Percentiles rank a stretch among this genome's conserved stretches.
These are phyloP conservation scores for Chrysanthemum seticuspe DNA, from an alignment of 129 eudicot species.

Conservation along the genomic window DNA sequence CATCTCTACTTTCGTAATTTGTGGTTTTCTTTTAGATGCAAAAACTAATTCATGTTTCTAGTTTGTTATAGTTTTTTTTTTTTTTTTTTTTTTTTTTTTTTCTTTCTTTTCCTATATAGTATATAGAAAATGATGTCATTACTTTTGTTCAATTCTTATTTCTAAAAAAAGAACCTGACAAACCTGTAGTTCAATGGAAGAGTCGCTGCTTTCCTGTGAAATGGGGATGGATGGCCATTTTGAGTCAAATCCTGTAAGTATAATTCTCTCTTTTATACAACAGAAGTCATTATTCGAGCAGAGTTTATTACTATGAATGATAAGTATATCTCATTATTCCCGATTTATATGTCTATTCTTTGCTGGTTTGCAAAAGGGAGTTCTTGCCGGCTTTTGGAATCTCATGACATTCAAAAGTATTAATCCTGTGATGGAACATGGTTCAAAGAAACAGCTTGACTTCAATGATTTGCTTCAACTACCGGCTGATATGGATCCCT, in stretches of 20 bases:
- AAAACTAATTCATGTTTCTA: too few relatives aligned
- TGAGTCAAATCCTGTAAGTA: constrained; percentile 46
- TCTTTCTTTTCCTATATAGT: too few relatives aligned
- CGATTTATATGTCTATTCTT: constrained; percentile 15
- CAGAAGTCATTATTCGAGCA: too few relatives aligned
- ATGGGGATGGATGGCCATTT: constrained; percentile 43
- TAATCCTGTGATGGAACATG: constrained; percentile 64
- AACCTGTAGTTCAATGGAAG: constrained; percentile 57
- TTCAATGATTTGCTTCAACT: constrained; percentile 75
- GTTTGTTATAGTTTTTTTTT: too few relatives aligned
- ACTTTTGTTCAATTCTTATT: too few relatives aligned
- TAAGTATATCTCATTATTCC: background rate
- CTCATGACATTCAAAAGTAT: constrained; percentile 57
- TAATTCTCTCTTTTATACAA: constrained; percentile 15
- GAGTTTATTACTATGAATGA: background rate
- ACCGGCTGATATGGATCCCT: constrained; percentile 83
- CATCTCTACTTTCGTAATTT: background rate
- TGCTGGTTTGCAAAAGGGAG: constrained; percentile 36
- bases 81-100: too few relatives aligned
- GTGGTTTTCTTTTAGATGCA: too few relatives aligned
- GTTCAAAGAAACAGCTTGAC: constrained; percentile 73
- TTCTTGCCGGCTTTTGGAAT: constrained; percentile 41
- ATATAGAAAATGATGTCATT: too few relatives aligned
- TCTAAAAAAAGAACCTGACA: too few relatives aligned
- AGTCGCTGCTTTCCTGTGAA: constrained; percentile 54